Evolutionary conservation across 495 filamentous ascomycete genomes (phyloP), one percentile per base, ranked within the genome.

Genomic region (Penicillium parvum): DNA sequence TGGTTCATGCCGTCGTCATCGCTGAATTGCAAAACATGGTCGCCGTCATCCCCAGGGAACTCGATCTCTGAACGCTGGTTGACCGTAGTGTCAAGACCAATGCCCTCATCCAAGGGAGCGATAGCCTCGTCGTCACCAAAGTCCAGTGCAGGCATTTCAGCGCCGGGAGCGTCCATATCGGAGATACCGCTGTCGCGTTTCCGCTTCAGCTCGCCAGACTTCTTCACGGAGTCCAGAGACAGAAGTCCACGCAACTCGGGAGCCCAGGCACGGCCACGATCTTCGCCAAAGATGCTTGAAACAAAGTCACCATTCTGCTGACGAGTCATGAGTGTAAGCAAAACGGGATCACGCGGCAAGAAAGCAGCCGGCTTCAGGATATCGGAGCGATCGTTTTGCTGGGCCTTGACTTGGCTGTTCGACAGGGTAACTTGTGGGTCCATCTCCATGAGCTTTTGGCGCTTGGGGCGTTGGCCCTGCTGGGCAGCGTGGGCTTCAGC

Each of bases 151-250:
- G 84, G 85, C n/a, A 78, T 74, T 51, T 82, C 82, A 20, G 70
- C 74, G 19, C 50, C 79, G 32, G 82, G 79, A 22, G 81, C 74
- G 38, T 84, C 84, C 59, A 94, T 73, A 58, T 90, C 88, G 22
- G 85, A 84, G 39, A 94, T 77, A 7, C 88, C 90, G 51, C 82
- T 88, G 60, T 95, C 92, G 27, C 92, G 83, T 75, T 98, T 98
- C 40, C 94, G 72, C 77, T 97, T 98, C 33, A 92, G 74, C 27
- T 92, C 88, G 33, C 86, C 84, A 9, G 82, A 75, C 34, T 78
- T 80, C 41, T 82, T 79, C 12, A 96, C 78, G 7, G 84, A 77
- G 45, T 90, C 87, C 22, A 96, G 72, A 23, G 88, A 91, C 17
- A 96, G 63, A 38, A 98, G 74, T 7, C 82, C 86, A 47, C 87